phyloP scores from a whole-genome alignment of 2,329 filamentous ascomycete species.

The Verticillium albo-atrum region DNA sequence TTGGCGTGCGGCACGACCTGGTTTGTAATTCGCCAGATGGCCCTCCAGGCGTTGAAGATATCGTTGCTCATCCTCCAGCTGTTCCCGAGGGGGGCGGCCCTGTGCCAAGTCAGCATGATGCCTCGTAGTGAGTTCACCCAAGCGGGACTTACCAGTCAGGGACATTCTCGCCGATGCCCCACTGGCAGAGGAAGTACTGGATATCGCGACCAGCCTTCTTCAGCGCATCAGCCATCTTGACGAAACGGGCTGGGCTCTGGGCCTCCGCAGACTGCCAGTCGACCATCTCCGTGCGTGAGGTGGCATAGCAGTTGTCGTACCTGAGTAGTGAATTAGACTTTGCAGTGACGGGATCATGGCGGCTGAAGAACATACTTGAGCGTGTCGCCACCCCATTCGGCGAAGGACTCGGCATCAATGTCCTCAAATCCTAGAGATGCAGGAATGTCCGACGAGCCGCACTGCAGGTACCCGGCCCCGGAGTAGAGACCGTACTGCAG shows the following conservation, averaged over 20 bases:
- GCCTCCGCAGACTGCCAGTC: conserved; percentile 32
- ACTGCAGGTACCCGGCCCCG: conserved; percentile 40
- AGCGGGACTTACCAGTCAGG: conserved; percentile 30
- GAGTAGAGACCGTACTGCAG: conserved; percentile 53
- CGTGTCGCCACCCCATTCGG: conserved; percentile 39
- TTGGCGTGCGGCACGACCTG: conserved; percentile 42
- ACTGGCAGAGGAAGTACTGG: conserved; percentile 48
- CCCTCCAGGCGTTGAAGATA: conserved; percentile 46
- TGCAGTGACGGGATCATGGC: neutral
- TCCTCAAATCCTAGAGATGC: conserved; percentile 39
- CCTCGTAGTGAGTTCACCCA: neutral
- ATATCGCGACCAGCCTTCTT: conserved; percentile 33
- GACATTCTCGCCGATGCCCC: conserved; percentile 44
- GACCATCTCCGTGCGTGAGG: conserved; percentile 35
- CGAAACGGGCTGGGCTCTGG: conserved; percentile 34
- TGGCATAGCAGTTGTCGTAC: conserved; percentile 46
- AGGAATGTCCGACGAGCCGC: conserved; percentile 34
- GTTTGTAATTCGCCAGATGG: conserved; percentile 47
- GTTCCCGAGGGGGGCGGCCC: conserved; percentile 38
- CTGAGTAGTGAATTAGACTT: conserved; percentile 16
- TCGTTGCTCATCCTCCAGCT: conserved; percentile 50
- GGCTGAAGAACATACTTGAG: conserved; percentile 39
- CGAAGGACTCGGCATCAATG: conserved; percentile 35
- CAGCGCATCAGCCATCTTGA: conserved; percentile 40
- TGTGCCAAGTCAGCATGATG: conserved; percentile 4